Evolutionary conservation across 2,329 filamentous ascomycete species (phyloP), one percentile per base, ranked within the genome.

Genomic region (Sporothrix inflata): DNA sequence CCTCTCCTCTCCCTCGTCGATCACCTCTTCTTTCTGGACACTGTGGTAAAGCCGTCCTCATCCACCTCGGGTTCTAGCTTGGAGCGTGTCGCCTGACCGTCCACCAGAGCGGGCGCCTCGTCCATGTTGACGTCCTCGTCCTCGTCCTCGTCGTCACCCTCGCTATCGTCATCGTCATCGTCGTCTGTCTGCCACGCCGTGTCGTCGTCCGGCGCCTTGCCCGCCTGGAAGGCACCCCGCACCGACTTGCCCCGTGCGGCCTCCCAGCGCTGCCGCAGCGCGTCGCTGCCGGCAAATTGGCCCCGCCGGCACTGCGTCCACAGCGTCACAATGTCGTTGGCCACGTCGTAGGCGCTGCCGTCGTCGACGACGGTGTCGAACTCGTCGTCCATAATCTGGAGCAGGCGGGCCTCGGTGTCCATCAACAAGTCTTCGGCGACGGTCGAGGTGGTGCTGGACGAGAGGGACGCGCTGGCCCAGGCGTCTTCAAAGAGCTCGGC

Each of bases 351-450:
- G 45, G 90, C 92, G 65, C 91, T 95, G 77, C 94, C 94, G 81
- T 99, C 96, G 78, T 98, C 96, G 38, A 98, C 89, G 72, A 93
- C 91, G 71, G 96, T 92, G 78, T 97, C 94, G 78, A 98, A 99
- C 82, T 99, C 96, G 83, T 98, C 96, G 74, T 92, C 88, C 91
- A 98, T 96, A 74, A 97, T 90, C 78, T 98, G 93, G 63, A 97
- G 85, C 65, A 98, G 85, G 69, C 97, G 90, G 53, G 91, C 87
- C 84, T 98, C 95, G 57, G 98, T 84, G 77, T 98, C 94, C 21
- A 87, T 84, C 76, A 97, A 92, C 12, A 92, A 85, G 76, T 89
- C 87, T 24, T 85, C 83, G 69, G 70, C 66, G 51, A 70, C 45
- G 21, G 73, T 70, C 74, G 66, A 78, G 74, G 74, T 76, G 68